Conservation (phyloP, 345 rosid species). For the Sisymbrium irio region DNA sequence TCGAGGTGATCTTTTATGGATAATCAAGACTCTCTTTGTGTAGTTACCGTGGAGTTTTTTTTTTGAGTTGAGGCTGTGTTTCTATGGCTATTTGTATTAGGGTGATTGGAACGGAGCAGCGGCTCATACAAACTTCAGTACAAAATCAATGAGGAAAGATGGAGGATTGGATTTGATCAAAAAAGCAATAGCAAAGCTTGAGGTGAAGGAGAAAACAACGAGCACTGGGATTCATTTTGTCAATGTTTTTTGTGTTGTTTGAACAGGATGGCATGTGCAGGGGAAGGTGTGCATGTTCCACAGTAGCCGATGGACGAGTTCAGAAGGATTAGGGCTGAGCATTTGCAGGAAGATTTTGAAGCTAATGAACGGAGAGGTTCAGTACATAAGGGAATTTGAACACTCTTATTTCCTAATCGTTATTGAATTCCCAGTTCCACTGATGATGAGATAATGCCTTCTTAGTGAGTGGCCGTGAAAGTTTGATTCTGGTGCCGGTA, state of each 20-base stretch:
- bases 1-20: too few species aligned
- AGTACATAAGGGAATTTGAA: slow-evolving; percentile 79
- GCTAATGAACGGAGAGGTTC: slow-evolving; percentile 89
- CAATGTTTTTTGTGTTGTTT: background rate
- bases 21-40: background rate
- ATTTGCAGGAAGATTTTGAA: slow-evolving; percentile 85
- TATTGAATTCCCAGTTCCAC: slow-evolving; percentile 61
- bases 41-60: background rate
- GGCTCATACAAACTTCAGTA: slow-evolving; percentile 94
- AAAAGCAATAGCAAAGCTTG: slow-evolving; percentile 80
- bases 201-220: slow-evolving; percentile 32
- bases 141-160: slow-evolving; percentile 90
- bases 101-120: too few species aligned
- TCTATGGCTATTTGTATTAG: too few species aligned
- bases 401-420: slow-evolving; percentile 67
- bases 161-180: slow-evolving; percentile 84
- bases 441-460: background rate
- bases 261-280: slow-evolving; percentile 76
- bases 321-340: slow-evolving; percentile 84
- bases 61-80: too few species aligned
- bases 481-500: background rate
- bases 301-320: slow-evolving; percentile 67
- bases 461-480: background rate
- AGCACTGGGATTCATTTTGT: background rate
- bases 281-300: slow-evolving; percentile 95